Base-by-base conservation (phyloP, 345 rosid genomes). In the Clarkia xantiana region DNA sequence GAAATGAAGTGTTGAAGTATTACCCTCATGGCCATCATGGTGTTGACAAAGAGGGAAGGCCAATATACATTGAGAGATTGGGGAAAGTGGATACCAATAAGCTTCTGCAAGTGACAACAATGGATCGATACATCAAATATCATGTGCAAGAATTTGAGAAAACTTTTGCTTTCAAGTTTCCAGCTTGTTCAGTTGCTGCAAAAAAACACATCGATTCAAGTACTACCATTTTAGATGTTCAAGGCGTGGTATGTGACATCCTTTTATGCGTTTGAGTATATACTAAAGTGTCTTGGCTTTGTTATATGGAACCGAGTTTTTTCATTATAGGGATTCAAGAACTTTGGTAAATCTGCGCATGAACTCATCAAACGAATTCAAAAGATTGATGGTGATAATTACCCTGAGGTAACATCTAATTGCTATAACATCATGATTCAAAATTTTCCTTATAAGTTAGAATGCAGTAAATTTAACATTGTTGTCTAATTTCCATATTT, bases 311-410 rank as follows among this genome's bases (percentile, higher is more conserved):
- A 52, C 39, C 45, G 14, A 38, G 3, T 12, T 43, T 38, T 4
- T 18, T 50, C 22, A 39, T 50, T 47, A 52, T 44, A 72, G 77
- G 77, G 77, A 29, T 58, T 72, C 42, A 72, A 72, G 60, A 68
- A 62, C 64, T 62, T 72, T 12, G 68, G 52, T 41, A 68, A 72
- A 60, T 55, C 60, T 51, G 77, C 77, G 15, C 46, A 73, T 46
- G 77, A 72, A 14, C 77, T 72, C 53, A 57, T 72, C 14, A 62
- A 46, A 60, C 68, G 66, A 12, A 67, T 72, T 11, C 77, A 72
- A 58, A 72, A 72, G 63, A 62, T 72, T 49, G 77, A 72, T 20
- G 73, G 77, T 18, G 77, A 72, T 46, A 72, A 72, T 54, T 73
- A 73, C 47, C 78, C 78, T 6, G 78, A 73, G 78, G 78, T 73